A percentile compares a stretch with the other conserved stretches of the same genome.
Evolutionary conservation across 352 stramenopile species (phyloP).

Genomic region (Blastocystis sp.): DNA sequence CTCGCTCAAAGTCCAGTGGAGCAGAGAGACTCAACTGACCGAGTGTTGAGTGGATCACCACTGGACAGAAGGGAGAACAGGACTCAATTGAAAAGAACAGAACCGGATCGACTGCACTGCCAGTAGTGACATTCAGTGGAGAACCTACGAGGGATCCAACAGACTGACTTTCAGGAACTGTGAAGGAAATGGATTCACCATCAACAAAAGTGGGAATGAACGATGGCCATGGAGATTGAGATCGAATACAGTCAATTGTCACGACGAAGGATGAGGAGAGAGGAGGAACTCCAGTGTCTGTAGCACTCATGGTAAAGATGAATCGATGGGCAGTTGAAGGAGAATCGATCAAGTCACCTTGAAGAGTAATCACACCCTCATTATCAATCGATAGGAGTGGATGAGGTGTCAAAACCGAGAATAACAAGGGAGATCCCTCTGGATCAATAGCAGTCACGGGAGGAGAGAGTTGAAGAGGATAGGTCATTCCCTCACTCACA

Average conservation of each 20-base stretch:
- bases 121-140: neutral
- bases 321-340: neutral
- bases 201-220: neutral
- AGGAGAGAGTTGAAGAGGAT: conserved; percentile 8
- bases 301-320: neutral
- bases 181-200: neutral
- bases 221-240: neutral
- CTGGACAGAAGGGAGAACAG: neutral
- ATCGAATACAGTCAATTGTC: neutral
- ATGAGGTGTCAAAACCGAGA: neutral
- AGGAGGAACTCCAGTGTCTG: neutral
- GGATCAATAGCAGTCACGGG: neutral
- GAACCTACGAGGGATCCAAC: neutral
- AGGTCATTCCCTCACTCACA: neutral
- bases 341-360: neutral
- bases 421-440: neutral
- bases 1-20: neutral
- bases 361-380: neutral
- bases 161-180: neutral
- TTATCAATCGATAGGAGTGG: neutral
- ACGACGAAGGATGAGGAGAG: neutral
- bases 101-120: neutral
- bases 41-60: neutral
- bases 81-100: neutral
- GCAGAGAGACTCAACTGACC: neutral